Base-by-base conservation (phyloP, 108 stramenopile genomes). In the Nitzschia palea region DNA sequence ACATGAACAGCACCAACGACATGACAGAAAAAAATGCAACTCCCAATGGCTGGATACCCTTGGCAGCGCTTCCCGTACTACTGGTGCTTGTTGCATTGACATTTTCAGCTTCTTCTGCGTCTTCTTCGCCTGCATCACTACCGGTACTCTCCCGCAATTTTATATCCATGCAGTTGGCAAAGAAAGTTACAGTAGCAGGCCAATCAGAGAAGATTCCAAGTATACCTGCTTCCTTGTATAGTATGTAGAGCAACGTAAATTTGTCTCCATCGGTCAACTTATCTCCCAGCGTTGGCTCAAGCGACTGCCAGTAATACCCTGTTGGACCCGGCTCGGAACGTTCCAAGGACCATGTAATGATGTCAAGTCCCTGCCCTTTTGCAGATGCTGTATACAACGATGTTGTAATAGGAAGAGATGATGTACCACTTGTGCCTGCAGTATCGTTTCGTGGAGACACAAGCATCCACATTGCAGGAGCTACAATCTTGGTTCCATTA, bases 261-360 rank as follows among this genome's bases (percentile, higher is more conserved):
- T 59, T 45, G 44, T 78, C 70, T 20, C 86, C 84, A 52, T 87
- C 89, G 9, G 45, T 67, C 2, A 73, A 35, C n/a, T 66, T 51
- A n/a, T n/a, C n/a, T n/a, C n/a, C n/a, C n/a, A 10, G 69, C 50
- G 27, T 17, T 25, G 15, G 35, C 35, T 67, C 64, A 15, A 80
- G 29, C 32, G 76, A 68, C 40, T 66, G 35, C 76, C 77, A 90
- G 15, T 66, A 58, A 17, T 17, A 77, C 35, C 74, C 80, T 37
- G 58, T n/a, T 15, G 72, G 42, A 30, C 72, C 70, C 15, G 88
- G 76, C 37, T 48, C 62, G 32, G 80, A 50, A 18, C 89, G 89
- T 53, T 87, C 89, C 45, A 90, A 58, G 26, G 89, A 81, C 89
- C 89, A 90, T 0, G 84, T 71, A 45, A 90, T 85, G 10, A 90